A percentile compares a stretch with the other conserved stretches of the same genome.
Evolutionary conservation across 805 yeast species (phyloP).

Genomic region (Pichia membranifaciens): DNA sequence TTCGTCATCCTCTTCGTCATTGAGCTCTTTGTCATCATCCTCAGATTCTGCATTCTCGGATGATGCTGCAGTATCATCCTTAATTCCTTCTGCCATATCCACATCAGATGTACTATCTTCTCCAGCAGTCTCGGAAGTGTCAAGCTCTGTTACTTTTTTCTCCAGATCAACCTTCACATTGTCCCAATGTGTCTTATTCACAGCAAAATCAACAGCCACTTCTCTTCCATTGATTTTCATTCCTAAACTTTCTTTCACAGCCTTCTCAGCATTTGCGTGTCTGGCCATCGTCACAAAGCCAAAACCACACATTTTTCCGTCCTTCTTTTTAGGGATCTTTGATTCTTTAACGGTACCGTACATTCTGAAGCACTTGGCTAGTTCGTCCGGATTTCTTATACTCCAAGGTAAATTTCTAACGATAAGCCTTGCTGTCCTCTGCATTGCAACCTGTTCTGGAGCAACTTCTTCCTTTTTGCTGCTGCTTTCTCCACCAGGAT

Average conservation of each 20-base stretch:
- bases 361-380: constrained; percentile 63
- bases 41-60: constrained; percentile 31
- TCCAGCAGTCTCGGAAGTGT: constrained; percentile 34
- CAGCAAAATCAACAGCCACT: constrained; percentile 91
- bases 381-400: constrained; percentile 66
- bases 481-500: constrained; percentile 25
- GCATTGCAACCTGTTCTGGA: constrained; percentile 21
- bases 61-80: constrained; percentile 34
- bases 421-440: constrained; percentile 77
- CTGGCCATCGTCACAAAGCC: constrained; percentile 90
- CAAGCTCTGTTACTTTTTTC: constrained; percentile 33
- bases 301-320: constrained; percentile 90
- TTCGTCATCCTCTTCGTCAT: constrained; percentile 22
- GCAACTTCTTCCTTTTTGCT: constrained; percentile 4
- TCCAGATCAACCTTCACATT: constrained; percentile 41
- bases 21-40: constrained; percentile 28
- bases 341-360: constrained; percentile 88
- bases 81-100: constrained; percentile 12
- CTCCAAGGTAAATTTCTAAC: constrained; percentile 96
- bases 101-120: constrained; percentile 21
- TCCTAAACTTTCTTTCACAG: constrained; percentile 69
- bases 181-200: constrained; percentile 84
- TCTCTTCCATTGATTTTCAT: constrained; percentile 82
- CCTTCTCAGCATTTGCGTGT: constrained; percentile 67
- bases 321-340: constrained; percentile 78